Conservation (phyloP, 768 basidiomycete genomes). For the Lactifluus subvellereus region DNA sequence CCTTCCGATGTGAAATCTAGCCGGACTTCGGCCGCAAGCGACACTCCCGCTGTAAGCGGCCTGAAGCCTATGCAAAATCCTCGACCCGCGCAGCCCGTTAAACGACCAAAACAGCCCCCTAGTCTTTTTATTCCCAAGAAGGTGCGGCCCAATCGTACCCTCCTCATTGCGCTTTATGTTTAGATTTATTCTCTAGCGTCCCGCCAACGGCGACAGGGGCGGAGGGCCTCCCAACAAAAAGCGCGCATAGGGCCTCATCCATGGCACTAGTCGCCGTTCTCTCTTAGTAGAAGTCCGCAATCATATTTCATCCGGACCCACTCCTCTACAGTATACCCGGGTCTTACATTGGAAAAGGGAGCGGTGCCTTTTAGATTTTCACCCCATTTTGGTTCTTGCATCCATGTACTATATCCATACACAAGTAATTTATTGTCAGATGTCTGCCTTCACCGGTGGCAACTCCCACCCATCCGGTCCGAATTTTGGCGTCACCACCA, state of each 20-base stretch:
- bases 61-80: background rate
- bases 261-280: background rate
- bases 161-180: constrained; percentile 19
- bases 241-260: background rate
- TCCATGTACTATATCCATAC: constrained; percentile 10
- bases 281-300: background rate
- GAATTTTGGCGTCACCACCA: constrained; percentile 79
- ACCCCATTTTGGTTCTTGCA: background rate
- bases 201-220: background rate
- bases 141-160: constrained; percentile 5
- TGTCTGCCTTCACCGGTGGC: constrained; percentile 49
- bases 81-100: background rate
- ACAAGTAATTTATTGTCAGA: constrained; percentile 15
- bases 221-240: constrained; percentile 16
- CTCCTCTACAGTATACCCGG: background rate
- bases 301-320: background rate
- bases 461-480: constrained; percentile 85
- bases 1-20: constrained; percentile 6
- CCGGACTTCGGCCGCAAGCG: background rate
- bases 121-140: constrained; percentile 28
- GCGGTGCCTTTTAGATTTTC: background rate
- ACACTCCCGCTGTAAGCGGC: background rate
- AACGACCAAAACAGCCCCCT: constrained; percentile 15
- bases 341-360: background rate
- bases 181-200: constrained; percentile 16